These are phyloP conservation scores for Xerocomellus intermedius DNA, from an alignment of 768 basidiomycete genomes.

Conservation along the genomic window DNA sequence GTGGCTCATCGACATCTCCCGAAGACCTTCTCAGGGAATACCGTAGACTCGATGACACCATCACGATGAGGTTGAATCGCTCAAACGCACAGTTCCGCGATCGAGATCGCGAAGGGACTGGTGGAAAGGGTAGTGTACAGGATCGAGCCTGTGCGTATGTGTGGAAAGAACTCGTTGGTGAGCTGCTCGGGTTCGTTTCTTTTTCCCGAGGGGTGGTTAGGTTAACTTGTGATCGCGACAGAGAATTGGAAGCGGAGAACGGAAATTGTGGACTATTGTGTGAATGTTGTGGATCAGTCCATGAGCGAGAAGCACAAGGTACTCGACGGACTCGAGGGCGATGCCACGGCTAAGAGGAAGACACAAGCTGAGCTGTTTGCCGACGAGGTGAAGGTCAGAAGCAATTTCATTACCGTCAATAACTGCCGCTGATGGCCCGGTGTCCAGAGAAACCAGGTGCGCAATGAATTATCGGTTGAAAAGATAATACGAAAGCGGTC, in stretches of 20 bases:
- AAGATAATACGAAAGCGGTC: constrained; percentile 68
- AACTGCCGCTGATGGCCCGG: constrained; percentile 27
- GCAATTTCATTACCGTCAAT: constrained; percentile 29
- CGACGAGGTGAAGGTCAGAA: constrained; percentile 68
- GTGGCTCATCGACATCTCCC: constrained; percentile 20
- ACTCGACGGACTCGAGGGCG: constrained; percentile 42
- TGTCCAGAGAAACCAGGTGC: constrained; percentile 66
- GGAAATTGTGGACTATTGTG: constrained; percentile 76
- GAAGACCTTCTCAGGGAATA: constrained; percentile 82
- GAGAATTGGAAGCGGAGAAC: constrained; percentile 72
- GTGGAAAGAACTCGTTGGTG: constrained; percentile 79
- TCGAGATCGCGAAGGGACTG: constrained; percentile 52
- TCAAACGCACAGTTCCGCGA: constrained; percentile 76
- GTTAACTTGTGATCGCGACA: constrained; percentile 27
- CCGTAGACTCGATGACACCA: constrained; percentile 74
- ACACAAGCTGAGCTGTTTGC: constrained; percentile 57
- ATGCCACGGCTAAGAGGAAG: constrained; percentile 47
- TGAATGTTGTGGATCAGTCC: constrained; percentile 63
- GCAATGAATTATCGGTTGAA: constrained; percentile 72
- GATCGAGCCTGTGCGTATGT: constrained; percentile 73
- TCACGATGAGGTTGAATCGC: constrained; percentile 79
- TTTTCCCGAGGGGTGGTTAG: constrained; percentile 15
- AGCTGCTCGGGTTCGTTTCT: constrained; percentile 29
- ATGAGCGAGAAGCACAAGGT: constrained; percentile 52
- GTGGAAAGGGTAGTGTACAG: constrained; percentile 53